Evolutionary conservation across 495 filamentous ascomycete species (phyloP), one percentile per base, ranked within the genome.

Genomic region (Bathelium albidoporum): DNA sequence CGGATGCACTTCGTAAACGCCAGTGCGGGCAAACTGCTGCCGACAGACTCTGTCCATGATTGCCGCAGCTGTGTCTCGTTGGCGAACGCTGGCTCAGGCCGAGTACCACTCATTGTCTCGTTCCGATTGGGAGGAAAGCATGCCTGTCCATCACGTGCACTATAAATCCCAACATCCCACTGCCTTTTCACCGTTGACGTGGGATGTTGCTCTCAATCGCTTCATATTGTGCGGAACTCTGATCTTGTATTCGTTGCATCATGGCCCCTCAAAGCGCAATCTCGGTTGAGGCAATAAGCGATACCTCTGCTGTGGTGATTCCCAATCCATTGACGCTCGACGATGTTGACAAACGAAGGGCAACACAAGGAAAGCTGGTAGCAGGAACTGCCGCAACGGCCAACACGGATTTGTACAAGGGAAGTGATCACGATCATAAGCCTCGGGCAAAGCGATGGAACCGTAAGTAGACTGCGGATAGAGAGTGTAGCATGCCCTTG

Each of bases 401-500:
- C 20, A 87, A 83, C 73, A 90, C 87, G 75, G 87, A 90, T 63
- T 85, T 89, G 79, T 98, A 94, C 75, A 95, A 96, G 77, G 83
- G 82, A 59, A 85, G 85, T 71, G 68, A 81, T 64, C 66, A 81
- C 60, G 77, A 78, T 43, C 82, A 84, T 52, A 95, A 92, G 73
- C 88, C 88, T 0, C 85, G 84, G 71, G 87, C 93, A 1, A 92
- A 88, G 75, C 77, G 87, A 67, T 95, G 89, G 86, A 89, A 96
- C 72, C 83, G 89, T 93, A 76, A 80, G 87, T 84, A 59, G 26
- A 1, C 29, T 9, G 16, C n/a, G 16, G 18, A 60, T 16, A 11
- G 43, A 2, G n/a, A 20, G 18, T 1, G 14, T 28, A 20, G 1
- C 14, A 43, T 10, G 1, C 41, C 16, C 64, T 78, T 76, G 77